phyloP scores from a whole-genome alignment of 2,329 filamentous ascomycete genomes.

The Exophiala alcalophila region DNA sequence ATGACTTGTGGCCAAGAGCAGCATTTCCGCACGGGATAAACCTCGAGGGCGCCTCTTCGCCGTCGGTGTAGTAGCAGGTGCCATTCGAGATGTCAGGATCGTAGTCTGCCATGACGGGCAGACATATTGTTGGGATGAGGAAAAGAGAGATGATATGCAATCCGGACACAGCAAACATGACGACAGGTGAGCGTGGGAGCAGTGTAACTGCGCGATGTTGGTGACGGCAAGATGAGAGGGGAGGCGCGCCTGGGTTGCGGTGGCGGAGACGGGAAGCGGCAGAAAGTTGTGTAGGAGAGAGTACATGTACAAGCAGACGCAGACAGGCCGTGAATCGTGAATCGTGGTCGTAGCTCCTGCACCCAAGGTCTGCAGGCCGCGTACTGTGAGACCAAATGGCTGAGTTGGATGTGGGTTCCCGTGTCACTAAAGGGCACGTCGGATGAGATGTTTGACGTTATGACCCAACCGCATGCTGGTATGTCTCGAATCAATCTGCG shows the following conservation, averaged over 20 bases:
- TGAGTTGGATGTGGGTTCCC: conserved; percentile 9
- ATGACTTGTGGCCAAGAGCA: conserved; percentile 25
- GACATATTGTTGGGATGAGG: conserved; percentile 5
- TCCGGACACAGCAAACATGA: conserved; percentile 4
- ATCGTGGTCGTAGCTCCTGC: no score
- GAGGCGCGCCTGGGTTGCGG: not conserved
- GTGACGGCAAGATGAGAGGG: not conserved
- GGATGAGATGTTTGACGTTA: no score
- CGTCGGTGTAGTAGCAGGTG: conserved; percentile 26
- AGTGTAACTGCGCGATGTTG: conserved; percentile 11
- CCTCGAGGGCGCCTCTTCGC: conserved; percentile 17
- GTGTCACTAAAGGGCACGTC: no score
- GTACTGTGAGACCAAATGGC: conserved; percentile 7
- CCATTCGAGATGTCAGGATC: conserved; percentile 30
- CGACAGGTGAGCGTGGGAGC: not conserved
- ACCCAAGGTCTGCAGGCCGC: not conserved
- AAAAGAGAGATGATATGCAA: conserved; percentile 3
- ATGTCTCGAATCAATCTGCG: no score
- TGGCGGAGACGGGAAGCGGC: not conserved
- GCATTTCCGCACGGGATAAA: conserved; percentile 31
- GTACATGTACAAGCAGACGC: no score
- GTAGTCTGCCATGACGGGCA: conserved; percentile 15
- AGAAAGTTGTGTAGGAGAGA: no score
- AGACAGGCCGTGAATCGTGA: no score
- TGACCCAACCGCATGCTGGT: no score